Evolutionary conservation across 495 filamentous ascomycete genomes (phyloP).

Genomic region (Amphirosellinia nigrospora): DNA sequence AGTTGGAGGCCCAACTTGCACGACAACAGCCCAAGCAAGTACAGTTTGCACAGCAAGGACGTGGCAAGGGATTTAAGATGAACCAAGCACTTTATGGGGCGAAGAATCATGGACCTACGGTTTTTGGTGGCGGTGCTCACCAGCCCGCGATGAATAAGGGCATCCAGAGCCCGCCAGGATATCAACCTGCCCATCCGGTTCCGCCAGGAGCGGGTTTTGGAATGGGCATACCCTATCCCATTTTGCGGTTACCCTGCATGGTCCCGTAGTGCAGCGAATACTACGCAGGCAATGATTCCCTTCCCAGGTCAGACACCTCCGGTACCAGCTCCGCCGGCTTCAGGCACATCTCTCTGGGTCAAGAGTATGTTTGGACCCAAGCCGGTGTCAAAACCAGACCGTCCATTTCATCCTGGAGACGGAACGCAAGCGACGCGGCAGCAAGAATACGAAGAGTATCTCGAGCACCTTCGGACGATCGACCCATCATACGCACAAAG

Average conservation of each 20-base stretch:
- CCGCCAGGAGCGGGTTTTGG: not conserved
- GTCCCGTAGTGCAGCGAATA: conserved; percentile 10
- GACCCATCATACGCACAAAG: conserved; percentile 46
- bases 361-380: conserved; percentile 35
- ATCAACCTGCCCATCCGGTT: not conserved
- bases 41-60: conserved; percentile 15
- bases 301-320: not conserved
- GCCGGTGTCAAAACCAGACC: conserved; percentile 35
- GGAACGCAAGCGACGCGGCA: conserved; percentile 34
- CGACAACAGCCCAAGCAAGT: conserved; percentile 1
- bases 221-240: not conserved
- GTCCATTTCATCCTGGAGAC: conserved; percentile 28
- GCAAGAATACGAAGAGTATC: conserved; percentile 49
- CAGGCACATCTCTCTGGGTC: conserved; percentile 26
- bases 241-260: not conserved
- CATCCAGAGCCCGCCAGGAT: not conserved
- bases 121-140: not conserved
- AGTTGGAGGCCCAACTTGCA: conserved; percentile 24
- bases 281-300: not conserved
- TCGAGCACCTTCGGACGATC: conserved; percentile 48
- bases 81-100: not conserved
- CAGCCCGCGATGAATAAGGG: conserved; percentile 8
- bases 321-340: not conserved
- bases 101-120: not conserved
- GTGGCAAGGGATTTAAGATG: not conserved